These are phyloP conservation scores for Lasiodiplodia hormozganensis DNA, from an alignment of 2,329 filamentous ascomycete species.

Conservation along the genomic window DNA sequence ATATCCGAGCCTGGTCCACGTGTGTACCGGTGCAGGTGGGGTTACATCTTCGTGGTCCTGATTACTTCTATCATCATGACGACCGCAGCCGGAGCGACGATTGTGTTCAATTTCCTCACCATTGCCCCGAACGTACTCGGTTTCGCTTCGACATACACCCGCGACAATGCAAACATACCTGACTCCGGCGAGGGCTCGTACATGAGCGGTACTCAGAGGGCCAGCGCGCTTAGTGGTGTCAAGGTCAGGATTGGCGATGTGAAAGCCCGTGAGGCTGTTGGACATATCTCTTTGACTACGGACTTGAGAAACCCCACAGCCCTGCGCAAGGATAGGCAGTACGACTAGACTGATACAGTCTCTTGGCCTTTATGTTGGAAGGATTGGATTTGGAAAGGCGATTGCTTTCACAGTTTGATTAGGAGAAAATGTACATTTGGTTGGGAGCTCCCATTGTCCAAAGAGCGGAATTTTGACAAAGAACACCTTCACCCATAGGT, in stretches of 20 bases:
- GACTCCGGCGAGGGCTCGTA: background rate
- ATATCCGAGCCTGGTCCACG: background rate
- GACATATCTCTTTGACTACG: background rate
- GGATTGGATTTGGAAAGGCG: background rate
- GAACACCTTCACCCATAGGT: background rate
- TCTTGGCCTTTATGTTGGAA: background rate
- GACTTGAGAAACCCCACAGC: background rate
- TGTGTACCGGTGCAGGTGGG: background rate
- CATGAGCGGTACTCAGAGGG: background rate
- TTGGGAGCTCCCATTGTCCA: background rate
- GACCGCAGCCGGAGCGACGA: background rate
- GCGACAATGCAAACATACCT: background rate
- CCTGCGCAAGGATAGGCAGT: background rate
- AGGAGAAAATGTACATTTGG: background rate
- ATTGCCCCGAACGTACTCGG: background rate
- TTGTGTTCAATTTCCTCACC: background rate
- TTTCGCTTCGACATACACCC: background rate
- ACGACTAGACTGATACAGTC: background rate
- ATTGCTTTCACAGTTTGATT: background rate
- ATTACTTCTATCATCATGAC: background rate
- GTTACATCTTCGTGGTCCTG: background rate
- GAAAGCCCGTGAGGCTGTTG: background rate
- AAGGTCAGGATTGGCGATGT: conserved; percentile 8
- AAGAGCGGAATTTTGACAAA: background rate
- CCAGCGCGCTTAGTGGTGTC: background rate